phyloP scores from a whole-genome alignment of 31 red algal species.

The Endocladia muricata region DNA sequence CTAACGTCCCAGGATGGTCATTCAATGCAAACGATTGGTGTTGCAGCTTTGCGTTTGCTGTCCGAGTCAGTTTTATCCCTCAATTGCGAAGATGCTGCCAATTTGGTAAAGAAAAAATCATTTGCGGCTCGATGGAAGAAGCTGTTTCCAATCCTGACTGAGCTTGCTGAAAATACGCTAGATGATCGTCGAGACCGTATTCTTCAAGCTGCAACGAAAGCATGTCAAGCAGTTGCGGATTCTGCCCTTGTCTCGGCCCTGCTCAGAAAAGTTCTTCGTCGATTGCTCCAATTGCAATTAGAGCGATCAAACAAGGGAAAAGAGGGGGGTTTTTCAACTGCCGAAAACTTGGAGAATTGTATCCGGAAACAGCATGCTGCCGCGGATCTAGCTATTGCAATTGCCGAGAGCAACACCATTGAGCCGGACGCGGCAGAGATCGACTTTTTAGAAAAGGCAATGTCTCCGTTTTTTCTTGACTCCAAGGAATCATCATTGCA shows the following conservation, averaged over 20 bases:
- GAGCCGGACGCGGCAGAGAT: constrained; percentile 53
- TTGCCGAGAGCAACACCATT: constrained; percentile 63
- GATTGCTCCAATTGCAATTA: constrained; percentile 54
- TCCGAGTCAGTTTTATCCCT: constrained; percentile 31
- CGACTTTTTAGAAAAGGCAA: constrained; percentile 60
- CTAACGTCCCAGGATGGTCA: constrained; percentile 22
- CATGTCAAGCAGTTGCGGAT: constrained; percentile 44
- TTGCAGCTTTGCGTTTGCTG: constrained; percentile 43
- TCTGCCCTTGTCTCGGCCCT: constrained; percentile 25
- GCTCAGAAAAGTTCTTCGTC: constrained; percentile 54
- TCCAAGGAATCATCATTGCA: constrained; percentile 51
- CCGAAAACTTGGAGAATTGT: background rate
- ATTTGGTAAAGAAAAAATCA: constrained; percentile 5
- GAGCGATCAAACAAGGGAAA: background rate
- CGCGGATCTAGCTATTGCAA: constrained; percentile 66
- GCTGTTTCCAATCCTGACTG: constrained; percentile 32
- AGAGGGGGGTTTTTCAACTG: background rate
- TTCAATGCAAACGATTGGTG: constrained; percentile 29
- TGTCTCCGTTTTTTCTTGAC: constrained; percentile 70
- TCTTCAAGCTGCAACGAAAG: constrained; percentile 33
- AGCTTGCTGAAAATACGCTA: constrained; percentile 22
- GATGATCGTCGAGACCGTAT: constrained; percentile 44
- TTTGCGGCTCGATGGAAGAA: constrained; percentile 67
- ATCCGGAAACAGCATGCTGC: constrained; percentile 24
- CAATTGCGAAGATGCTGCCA: constrained; percentile 17